phyloP scores from a whole-genome alignment of 768 basidiomycete species.

The Suillus occidentalis region DNA sequence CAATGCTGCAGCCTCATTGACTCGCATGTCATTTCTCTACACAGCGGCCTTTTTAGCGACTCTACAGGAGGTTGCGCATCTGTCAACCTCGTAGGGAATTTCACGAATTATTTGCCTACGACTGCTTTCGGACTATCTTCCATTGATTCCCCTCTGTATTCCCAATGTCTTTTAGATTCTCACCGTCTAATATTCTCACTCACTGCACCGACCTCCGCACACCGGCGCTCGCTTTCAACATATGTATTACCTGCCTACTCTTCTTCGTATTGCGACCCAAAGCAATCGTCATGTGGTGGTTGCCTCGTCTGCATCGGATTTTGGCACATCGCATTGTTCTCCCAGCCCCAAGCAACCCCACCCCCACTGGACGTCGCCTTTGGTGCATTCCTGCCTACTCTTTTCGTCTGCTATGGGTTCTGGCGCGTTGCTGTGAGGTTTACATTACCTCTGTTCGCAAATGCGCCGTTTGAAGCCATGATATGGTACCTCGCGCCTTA shows the following conservation, averaged over 20 bases:
- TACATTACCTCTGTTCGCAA: conserved; percentile 66
- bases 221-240: conserved; percentile 70
- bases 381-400: conserved; percentile 69
- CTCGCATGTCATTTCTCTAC: conserved; percentile 4
- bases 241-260: conserved; percentile 62
- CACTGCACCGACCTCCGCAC: conserved; percentile 73
- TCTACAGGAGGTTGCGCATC: conserved; percentile 76
- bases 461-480: conserved; percentile 68
- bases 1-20: conserved; percentile 10
- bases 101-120: conserved; percentile 64
- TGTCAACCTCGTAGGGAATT: conserved; percentile 68
- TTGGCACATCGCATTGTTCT: conserved; percentile 83
- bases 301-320: conserved; percentile 79
- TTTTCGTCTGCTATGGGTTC: conserved; percentile 78
- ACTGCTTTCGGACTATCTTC: conserved; percentile 64
- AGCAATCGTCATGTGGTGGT: conserved; percentile 70
- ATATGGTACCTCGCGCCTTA: conserved; percentile 75
- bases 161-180: conserved; percentile 67
- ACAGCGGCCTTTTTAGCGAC: conserved; percentile 63
- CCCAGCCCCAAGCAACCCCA: conserved; percentile 65
- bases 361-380: conserved; percentile 75
- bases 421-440: conserved; percentile 78
- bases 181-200: conserved; percentile 44
- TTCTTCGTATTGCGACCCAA: conserved; percentile 74
- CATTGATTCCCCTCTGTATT: conserved; percentile 72